Evolutionary conservation across 805 yeast species (phyloP).

Genomic region (Candida takata): DNA sequence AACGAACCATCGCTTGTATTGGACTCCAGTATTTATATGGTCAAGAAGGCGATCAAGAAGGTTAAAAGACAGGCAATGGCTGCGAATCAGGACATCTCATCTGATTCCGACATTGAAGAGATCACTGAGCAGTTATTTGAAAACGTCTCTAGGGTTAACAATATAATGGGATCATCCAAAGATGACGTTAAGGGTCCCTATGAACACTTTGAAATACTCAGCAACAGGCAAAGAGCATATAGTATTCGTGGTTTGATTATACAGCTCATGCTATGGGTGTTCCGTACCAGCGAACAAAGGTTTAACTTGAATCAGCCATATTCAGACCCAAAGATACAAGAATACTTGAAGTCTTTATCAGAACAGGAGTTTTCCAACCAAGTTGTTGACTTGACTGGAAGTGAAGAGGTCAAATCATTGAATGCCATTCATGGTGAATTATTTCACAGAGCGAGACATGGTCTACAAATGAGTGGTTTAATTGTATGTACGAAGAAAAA

Average conservation of each 20-base stretch:
- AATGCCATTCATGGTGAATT: conserved; percentile 15
- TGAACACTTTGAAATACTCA: no score
- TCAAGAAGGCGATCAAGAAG: conserved; percentile 6
- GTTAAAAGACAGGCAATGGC: conserved; percentile 7
- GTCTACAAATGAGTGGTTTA: conserved; percentile 16
- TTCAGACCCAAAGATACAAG: conserved; percentile 8
- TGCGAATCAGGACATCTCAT: conserved; percentile 11
- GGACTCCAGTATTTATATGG: conserved; percentile 19
- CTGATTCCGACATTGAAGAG: conserved; percentile 9
- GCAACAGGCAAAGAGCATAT: background rate
- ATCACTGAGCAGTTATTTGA: conserved; percentile 8
- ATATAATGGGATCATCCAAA: background rate
- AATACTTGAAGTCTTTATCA: conserved; percentile 14
- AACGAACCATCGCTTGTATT: conserved; percentile 7
- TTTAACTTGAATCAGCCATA: conserved; percentile 17
- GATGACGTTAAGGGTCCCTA: background rate
- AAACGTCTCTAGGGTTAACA: background rate
- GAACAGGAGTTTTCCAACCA: conserved; percentile 11
- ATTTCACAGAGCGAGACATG: conserved; percentile 24
- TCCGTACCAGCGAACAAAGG: conserved; percentile 4
- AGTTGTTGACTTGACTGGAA: conserved; percentile 8
- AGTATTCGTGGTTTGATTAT: conserved; percentile 7
- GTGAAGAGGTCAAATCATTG: conserved; percentile 5
- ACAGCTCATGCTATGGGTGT: conserved; percentile 20
- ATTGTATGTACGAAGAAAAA: conserved; percentile 19